Base-by-base conservation (phyloP, 768 basidiomycete genomes). In the Hydnomerulius pinastri region DNA sequence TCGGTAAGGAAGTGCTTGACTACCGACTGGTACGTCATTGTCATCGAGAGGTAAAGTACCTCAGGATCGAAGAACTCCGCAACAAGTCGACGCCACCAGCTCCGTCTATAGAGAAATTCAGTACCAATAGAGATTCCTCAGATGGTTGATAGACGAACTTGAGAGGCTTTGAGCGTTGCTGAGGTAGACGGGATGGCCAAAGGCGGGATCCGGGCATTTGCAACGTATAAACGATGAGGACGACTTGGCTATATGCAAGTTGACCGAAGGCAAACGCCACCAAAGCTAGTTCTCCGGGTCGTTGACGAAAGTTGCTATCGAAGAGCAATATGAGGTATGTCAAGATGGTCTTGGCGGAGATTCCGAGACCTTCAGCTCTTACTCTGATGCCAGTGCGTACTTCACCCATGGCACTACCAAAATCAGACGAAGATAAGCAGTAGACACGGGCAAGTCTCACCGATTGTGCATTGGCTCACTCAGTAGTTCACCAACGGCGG, bases 1-100 rank as follows among this genome's bases (percentile, higher is more conserved):
- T 98, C 97, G 0, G 96, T 98, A 23, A 99, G 73, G 55, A 98
- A 80, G 67, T 98, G 97, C 67, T 99, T 99, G 55, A 98, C 77
- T 3, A 97, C 55, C 1, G 90, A 92, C 65, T 98, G 97, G 1
- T 77, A 77, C 18, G 92, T 93, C 83, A 98, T 90, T 0, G 87
- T 90, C 43, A 82, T 68, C 0, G 92, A 88, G 6, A 98, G 76
- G 18, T 73, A 70, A 11, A 91, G 67, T 13, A 82, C 65, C 24
- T 72, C 61, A 7, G 68, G 54, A 39, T 83, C 74, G 53, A 83
- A 80, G 57, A 74, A 76, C 13, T 60, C 41, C 50, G 48, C 30
- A 30, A 59, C 28, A 8, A 53, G 32, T 6, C 7, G 40, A 48
- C 9, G 40, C 53, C 51, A 54, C 17, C 29, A 5, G 36, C 10